phyloP scores from a whole-genome alignment of 768 basidiomycete species.

The Kwoniella dendrophila region DNA sequence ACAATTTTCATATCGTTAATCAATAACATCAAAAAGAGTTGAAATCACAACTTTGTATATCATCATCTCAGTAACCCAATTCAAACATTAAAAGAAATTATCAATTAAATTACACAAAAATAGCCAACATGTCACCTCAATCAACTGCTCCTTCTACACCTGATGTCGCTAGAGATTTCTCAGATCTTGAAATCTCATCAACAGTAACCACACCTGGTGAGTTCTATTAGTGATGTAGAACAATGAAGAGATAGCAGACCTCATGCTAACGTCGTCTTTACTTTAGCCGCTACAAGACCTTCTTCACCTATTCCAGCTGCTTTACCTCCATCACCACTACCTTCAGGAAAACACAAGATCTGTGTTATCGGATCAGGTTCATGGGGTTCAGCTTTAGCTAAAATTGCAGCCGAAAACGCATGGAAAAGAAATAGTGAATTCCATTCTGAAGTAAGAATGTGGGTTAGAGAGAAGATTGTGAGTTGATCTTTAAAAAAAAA shows the following conservation, averaged over 20 bases:
- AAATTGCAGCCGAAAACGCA: constrained; percentile 56
- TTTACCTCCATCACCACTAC: constrained; percentile 50
- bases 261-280: background rate
- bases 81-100: background rate
- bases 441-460: constrained; percentile 58
- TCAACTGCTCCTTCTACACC: constrained; percentile 27
- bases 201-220: constrained; percentile 50
- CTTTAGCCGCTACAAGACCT: constrained; percentile 51
- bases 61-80: no score
- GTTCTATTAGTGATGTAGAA: background rate
- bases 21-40: no score
- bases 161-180: constrained; percentile 31
- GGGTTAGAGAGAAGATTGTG: constrained; percentile 60
- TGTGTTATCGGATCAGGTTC: constrained; percentile 56
- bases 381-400: constrained; percentile 58
- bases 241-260: background rate
- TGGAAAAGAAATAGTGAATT: constrained; percentile 55
- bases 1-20: constrained; percentile 2
- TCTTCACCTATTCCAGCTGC: constrained; percentile 47
- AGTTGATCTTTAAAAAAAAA: constrained; percentile 12
- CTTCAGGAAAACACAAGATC: constrained; percentile 53
- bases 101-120: background rate
- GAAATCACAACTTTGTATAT: no score
- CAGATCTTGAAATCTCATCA: constrained; percentile 40
- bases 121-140: constrained; percentile 28